Conservation (phyloP, 2,329 filamentous ascomycete genomes). For the Lasiodiplodia sp. region DNA sequence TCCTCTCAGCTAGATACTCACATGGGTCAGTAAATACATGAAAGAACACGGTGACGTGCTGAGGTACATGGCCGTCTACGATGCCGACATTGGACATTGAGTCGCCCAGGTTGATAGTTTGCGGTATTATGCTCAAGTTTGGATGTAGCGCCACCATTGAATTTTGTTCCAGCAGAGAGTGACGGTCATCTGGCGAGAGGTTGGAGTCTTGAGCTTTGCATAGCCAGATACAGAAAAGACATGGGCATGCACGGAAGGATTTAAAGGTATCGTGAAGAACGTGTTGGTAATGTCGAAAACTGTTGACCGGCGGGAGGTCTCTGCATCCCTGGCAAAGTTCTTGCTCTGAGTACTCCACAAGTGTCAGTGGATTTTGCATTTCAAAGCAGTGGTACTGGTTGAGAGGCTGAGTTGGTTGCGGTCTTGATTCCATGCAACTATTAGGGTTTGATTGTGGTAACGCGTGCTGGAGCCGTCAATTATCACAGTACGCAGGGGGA, state of each 20-base stretch:
- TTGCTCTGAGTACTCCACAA: not conserved
- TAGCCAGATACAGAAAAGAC: not conserved
- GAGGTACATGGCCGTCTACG: too few species aligned
- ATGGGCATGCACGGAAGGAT: not conserved
- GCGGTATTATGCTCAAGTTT: not conserved
- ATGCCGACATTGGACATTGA: not conserved
- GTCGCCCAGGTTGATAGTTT: not conserved
- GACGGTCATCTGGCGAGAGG: not conserved
- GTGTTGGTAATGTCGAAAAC: not conserved
- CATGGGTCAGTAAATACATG: not conserved
- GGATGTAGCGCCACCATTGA: not conserved
- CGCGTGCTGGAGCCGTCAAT: too few species aligned
- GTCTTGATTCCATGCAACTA: too few species aligned
- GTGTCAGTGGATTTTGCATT: not conserved
- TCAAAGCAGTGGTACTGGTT: rapidly evolving
- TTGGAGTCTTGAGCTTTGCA: not conserved
- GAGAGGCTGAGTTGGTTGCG: too few species aligned
- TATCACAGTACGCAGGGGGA: too few species aligned
- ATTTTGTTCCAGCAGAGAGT: not conserved
- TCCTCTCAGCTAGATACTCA: not conserved
- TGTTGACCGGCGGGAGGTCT: not conserved
- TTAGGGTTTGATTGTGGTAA: too few species aligned
- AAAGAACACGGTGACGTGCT: not conserved
- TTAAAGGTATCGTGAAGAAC: not conserved
- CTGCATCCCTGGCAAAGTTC: not conserved